phyloP scores from a whole-genome alignment of 257 asterid genomes.

The Verbena officinalis region DNA sequence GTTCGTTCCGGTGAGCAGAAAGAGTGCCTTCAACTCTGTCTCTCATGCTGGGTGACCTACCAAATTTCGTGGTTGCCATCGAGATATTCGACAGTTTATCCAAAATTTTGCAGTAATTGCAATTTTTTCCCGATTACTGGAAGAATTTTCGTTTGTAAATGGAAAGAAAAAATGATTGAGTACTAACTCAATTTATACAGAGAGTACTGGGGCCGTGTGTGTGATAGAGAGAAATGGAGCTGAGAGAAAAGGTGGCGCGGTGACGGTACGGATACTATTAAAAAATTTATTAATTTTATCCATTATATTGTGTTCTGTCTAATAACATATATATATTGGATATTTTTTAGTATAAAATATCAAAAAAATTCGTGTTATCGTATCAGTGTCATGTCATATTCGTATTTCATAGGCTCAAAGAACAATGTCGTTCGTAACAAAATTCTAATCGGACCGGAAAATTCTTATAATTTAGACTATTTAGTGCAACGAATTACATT shows the following conservation, averaged over 20 bases:
- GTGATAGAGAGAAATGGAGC: neutral
- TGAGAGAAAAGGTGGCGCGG: conserved; percentile 34
- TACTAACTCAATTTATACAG: conserved; percentile 3
- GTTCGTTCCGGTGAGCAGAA: conserved; percentile 84
- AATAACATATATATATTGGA: too few relatives aligned
- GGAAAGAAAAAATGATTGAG: conserved; percentile 15
- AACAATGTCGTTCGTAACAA: too few relatives aligned
- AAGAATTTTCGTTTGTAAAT: neutral
- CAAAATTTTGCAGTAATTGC: neutral
- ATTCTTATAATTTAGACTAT: too few relatives aligned
- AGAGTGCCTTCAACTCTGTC: conserved; percentile 95
- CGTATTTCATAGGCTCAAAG: too few relatives aligned
- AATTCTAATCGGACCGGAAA: too few relatives aligned
- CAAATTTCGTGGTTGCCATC: conserved; percentile 58
- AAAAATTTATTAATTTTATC: too few relatives aligned
- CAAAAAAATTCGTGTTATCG: too few relatives aligned
- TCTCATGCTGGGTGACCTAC: conserved; percentile 74
- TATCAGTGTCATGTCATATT: too few relatives aligned
- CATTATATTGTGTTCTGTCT: too few relatives aligned
- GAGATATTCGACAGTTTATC: neutral
- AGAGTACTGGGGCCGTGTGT: neutral
- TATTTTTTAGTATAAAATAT: too few relatives aligned
- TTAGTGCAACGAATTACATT: too few relatives aligned
- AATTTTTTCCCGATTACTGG: neutral
- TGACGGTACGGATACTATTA: too few relatives aligned